phyloP scores from a whole-genome alignment of 208 protist genomes.

The Jaenimonas drosophilae region DNA sequence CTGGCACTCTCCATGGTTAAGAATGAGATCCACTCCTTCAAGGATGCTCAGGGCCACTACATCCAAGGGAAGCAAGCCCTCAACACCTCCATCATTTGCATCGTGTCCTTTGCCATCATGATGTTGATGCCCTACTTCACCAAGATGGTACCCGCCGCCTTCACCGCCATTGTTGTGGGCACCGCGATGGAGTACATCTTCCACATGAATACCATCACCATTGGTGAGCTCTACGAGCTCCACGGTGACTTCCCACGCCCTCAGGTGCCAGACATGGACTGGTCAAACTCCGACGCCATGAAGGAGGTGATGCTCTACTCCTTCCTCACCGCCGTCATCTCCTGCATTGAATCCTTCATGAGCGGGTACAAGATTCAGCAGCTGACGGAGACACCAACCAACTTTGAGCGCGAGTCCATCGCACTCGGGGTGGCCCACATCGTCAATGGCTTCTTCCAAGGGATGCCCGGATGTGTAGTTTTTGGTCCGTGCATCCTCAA shows the following conservation, averaged over 20 bases:
- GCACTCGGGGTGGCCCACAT: slow-evolving; percentile 33
- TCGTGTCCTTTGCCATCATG: slow-evolving; percentile 40
- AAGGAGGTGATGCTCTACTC: slow-evolving; percentile 29
- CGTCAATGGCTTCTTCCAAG: slow-evolving; percentile 45
- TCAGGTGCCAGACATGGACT: slow-evolving; percentile 22
- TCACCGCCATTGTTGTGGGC: slow-evolving; percentile 33
- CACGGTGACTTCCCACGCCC: slow-evolving; percentile 27
- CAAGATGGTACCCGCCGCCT: slow-evolving; percentile 26
- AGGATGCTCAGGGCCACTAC: slow-evolving; percentile 25
- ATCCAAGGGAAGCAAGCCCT: slow-evolving; percentile 20
- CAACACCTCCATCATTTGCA: slow-evolving; percentile 33
- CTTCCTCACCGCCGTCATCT: slow-evolving; percentile 33
- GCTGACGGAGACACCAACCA: slow-evolving; percentile 38
- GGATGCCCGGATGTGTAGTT: slow-evolving; percentile 37
- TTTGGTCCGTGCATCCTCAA: slow-evolving; percentile 44
- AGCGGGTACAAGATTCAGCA: slow-evolving; percentile 39
- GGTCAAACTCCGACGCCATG: slow-evolving; percentile 11
- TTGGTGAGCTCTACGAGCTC: slow-evolving; percentile 36
- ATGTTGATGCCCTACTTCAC: slow-evolving; percentile 54
- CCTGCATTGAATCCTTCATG: slow-evolving; percentile 42
- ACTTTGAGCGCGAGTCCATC: slow-evolving; percentile 41
- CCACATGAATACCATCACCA: slow-evolving; percentile 34
- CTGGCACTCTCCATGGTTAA: slow-evolving; percentile 34
- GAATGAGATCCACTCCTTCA: slow-evolving; percentile 32
- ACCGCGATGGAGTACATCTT: slow-evolving; percentile 50